Conservation (phyloP, 1,139 yeast species). For the Suhomyces yuchorum region DNA sequence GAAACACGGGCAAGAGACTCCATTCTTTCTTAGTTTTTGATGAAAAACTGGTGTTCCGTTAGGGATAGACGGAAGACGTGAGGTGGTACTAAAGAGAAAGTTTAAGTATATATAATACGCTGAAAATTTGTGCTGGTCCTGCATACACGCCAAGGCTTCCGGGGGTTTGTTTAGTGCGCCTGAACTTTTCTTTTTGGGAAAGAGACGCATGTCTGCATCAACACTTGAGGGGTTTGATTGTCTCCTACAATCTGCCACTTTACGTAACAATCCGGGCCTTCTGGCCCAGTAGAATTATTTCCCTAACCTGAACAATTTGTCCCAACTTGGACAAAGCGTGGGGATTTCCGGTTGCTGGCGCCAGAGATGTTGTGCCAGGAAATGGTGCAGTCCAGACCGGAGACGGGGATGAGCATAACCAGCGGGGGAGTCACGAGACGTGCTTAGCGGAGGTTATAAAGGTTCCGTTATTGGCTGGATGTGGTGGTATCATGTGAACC, state of each 20-base stretch:
- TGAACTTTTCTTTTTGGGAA: slow-evolving; percentile 4
- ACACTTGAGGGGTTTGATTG: slow-evolving; percentile 5
- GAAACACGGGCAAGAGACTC: slow-evolving; percentile 80
- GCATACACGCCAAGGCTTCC: slow-evolving; percentile 2
- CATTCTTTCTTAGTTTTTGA: slow-evolving; percentile 42
- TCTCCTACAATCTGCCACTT: not conserved
- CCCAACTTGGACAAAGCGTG: not conserved
- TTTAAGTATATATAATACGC: slow-evolving; percentile 6
- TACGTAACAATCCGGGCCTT: not conserved
- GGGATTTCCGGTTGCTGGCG: not conserved
- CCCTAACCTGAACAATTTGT: not conserved
- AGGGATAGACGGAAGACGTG: not conserved
- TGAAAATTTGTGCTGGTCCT: slow-evolving; percentile 12
- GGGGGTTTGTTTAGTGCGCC: slow-evolving; percentile 3
- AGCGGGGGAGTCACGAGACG: not conserved
- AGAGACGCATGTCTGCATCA: slow-evolving; percentile 1
- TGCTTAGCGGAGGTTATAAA: not conserved
- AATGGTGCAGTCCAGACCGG: not conserved
- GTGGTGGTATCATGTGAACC: not conserved
- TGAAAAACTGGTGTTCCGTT: not conserved
- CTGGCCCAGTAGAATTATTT: not conserved
- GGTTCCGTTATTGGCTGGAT: not conserved
- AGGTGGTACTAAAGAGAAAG: not conserved
- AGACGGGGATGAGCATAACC: not conserved
- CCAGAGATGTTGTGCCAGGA: not conserved